Evolutionary conservation across 768 basidiomycete genomes (phyloP).

Genomic region (Amanita pallidorosea): DNA sequence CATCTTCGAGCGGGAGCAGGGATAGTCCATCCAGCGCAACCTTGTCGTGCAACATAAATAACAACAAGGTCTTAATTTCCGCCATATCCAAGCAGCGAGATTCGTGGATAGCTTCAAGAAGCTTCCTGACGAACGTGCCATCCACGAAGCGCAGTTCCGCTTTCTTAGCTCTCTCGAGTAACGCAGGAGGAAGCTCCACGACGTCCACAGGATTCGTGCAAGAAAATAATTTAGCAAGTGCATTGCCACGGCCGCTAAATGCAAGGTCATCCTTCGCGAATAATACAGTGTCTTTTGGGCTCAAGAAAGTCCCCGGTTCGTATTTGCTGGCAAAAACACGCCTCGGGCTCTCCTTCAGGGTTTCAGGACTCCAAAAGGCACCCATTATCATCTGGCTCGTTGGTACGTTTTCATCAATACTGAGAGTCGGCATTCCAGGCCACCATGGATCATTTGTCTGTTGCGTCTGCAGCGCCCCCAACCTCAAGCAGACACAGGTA

Average conservation of each 20-base stretch:
- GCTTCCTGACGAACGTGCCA: conserved; percentile 14
- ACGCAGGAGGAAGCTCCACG: conserved; percentile 11
- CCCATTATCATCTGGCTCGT: conserved; percentile 13
- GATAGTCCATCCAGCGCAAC: conserved; percentile 17
- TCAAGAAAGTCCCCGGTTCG: conserved; percentile 6
- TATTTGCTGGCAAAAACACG: conserved; percentile 18
- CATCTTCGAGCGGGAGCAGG: conserved; percentile 27
- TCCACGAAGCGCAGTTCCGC: conserved; percentile 14
- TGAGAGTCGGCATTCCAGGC: conserved; percentile 18
- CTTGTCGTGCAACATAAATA: conserved; percentile 13
- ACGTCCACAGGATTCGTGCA: conserved; percentile 13
- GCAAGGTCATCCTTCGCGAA: conserved; percentile 11
- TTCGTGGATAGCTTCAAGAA: conserved; percentile 6
- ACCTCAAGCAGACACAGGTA: conserved; percentile 28
- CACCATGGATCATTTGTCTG: conserved; percentile 22
- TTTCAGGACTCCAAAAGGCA: conserved; percentile 18
- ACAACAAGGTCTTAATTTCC: conserved; percentile 16
- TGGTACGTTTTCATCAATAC: conserved; percentile 9
- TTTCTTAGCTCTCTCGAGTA: conserved; percentile 11
- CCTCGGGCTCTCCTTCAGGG: conserved; percentile 13
- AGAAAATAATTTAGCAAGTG: conserved; percentile 13
- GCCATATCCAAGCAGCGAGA: conserved; percentile 8
- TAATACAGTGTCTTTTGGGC: conserved; percentile 14
- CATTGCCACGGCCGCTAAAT: conserved; percentile 4
- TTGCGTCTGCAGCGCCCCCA: conserved; percentile 5